Conservation (phyloP, 768 basidiomycete species). For the Butyriboletus loyo region DNA sequence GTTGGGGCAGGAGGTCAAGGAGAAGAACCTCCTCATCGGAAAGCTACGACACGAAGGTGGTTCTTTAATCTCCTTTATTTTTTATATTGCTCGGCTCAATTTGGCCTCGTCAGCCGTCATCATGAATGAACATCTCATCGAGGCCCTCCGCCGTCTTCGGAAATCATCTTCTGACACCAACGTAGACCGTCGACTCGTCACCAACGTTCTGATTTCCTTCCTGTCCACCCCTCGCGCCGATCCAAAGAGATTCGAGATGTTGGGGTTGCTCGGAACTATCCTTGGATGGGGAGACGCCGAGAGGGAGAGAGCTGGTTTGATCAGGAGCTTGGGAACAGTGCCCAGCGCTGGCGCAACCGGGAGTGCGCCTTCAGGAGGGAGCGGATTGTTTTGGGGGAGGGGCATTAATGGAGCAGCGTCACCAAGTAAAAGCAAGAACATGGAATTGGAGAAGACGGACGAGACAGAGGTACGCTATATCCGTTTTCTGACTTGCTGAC, state of each 20-base stretch:
- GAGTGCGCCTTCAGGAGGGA: constrained; percentile 16
- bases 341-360: constrained; percentile 35
- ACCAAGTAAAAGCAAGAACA: constrained; percentile 34
- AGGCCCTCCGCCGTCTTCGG: constrained; percentile 92
- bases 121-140: constrained; percentile 95
- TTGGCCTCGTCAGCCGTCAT: constrained; percentile 69
- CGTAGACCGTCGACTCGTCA: constrained; percentile 91
- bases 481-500: background rate
- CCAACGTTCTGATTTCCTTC: constrained; percentile 90
- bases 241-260: constrained; percentile 95
- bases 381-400: constrained; percentile 23
- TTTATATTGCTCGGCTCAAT: background rate
- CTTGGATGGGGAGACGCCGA: constrained; percentile 92
- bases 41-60: constrained; percentile 93
- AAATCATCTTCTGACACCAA: constrained; percentile 81
- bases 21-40: constrained; percentile 92
- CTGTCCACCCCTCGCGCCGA: constrained; percentile 88
- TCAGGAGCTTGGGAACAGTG: constrained; percentile 44
- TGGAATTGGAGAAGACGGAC: constrained; percentile 74
- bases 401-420: constrained; percentile 22
- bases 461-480: constrained; percentile 70
- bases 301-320: constrained; percentile 79
- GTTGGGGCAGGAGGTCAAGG: constrained; percentile 88
- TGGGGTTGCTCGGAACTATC: constrained; percentile 81
- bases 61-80: constrained; percentile 11